Percentiles rank a stretch among this genome's conserved stretches.
Evolutionary conservation across 495 filamentous ascomycete species (phyloP).

Genomic region (Amorphotheca resinae): DNA sequence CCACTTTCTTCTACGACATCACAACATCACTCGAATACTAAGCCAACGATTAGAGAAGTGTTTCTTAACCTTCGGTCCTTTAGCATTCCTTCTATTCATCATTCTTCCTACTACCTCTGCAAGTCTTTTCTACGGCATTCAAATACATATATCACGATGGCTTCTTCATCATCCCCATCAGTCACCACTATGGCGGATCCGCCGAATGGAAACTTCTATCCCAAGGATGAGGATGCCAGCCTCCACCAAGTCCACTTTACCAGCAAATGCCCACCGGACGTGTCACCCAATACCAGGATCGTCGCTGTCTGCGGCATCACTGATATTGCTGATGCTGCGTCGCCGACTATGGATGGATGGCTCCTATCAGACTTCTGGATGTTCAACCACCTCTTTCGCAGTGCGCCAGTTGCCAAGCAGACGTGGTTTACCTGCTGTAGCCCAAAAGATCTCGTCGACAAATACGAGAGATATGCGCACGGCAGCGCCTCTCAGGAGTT

Average conservation of each 20-base stretch:
- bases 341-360: constrained; percentile 17
- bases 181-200: no score
- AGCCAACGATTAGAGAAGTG: no score
- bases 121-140: no score
- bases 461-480: constrained; percentile 18
- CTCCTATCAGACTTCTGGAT: constrained; percentile 21
- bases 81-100: no score
- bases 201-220: no score
- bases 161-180: no score
- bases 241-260: not conserved
- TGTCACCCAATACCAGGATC: constrained; percentile 16
- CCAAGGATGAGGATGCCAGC: not conserved
- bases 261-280: constrained; percentile 17
- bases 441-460: constrained; percentile 12
- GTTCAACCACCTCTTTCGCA: constrained; percentile 20
- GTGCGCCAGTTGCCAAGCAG: no score
- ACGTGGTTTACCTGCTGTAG: constrained; percentile 17
- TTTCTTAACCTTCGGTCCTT: no score
- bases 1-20: no score
- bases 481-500: constrained; percentile 15
- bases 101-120: no score
- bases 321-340: not conserved
- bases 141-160: no score
- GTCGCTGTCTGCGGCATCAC: constrained; percentile 19
- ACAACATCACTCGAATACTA: no score